Evolutionary conservation across 2,329 filamentous ascomycete species (phyloP), one percentile per base, ranked within the genome.

Genomic region (Cladobotryum mycophilum): DNA sequence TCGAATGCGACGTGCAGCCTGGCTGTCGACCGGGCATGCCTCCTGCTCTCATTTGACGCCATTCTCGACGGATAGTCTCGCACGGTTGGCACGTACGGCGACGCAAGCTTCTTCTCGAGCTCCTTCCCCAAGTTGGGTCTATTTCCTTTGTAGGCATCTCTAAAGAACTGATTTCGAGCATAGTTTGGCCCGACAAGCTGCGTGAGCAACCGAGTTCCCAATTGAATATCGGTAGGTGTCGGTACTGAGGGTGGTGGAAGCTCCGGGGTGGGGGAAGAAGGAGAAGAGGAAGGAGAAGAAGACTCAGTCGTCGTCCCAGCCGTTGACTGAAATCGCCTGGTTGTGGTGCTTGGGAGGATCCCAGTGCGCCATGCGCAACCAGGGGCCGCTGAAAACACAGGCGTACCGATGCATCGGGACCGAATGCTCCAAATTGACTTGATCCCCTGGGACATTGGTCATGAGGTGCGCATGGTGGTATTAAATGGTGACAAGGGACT

Each of bases 381-480:
- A 53, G 41, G 50, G 57, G 55, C 54, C 33, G 53, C 56, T 49
- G 53, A 51, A 51, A 47, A 52, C 49, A 57, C 58, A 54, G 58
- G 47, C 49, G 60, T 53, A 57, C 60, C 59, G 56, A 59, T 60
- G 58, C 58, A 62, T 57, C 61, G 67, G 57, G 62, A 61, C 62
- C 65, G 64, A 61, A 65, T 66, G 66, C 71, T 70, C 70, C 70
- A 71, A 64, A 65, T 54, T 61, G 67, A 65, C 57, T 65, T 68
- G 68, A 71, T 68, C 67, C 71, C 70, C 64, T 71, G 65, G 64
- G 66, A 72, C 73, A 76, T 75, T 68, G 60, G 63, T 69, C 68
- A 74, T 71, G 59, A 64, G 51, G 50, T 59, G 60, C 52, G 56
- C 71, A 75, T 74, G 45, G 53, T 52, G 48, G 42, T 40, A 35